Conservation (phyloP, 2,329 filamentous ascomycete genomes). For the Phialocephala sp. region DNA sequence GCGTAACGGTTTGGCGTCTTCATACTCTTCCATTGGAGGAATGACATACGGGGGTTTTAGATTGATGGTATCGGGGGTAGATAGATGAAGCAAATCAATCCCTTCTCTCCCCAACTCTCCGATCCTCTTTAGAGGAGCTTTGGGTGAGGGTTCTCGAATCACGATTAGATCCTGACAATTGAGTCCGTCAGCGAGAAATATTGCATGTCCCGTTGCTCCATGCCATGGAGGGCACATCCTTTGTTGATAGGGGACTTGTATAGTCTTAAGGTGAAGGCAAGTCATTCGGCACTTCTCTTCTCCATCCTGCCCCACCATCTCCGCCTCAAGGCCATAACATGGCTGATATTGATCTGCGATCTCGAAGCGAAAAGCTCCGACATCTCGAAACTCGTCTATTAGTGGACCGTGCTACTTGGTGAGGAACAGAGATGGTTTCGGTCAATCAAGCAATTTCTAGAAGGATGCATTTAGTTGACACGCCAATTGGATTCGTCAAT, state of each 20-base stretch:
- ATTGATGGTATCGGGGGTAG: neutral
- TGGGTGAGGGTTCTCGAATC: too few species aligned
- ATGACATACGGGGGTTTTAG: neutral
- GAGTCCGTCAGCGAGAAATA: too few species aligned
- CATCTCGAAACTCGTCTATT: conserved; percentile 18
- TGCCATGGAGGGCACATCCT: too few species aligned
- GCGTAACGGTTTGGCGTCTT: conserved; percentile 4
- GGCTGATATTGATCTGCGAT: neutral
- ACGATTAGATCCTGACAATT: too few species aligned
- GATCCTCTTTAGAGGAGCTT: too few species aligned
- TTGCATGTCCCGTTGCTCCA: too few species aligned
- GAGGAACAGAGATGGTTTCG: neutral
- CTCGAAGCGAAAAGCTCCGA: neutral
- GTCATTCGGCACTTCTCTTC: neutral
- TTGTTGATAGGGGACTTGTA: too few species aligned
- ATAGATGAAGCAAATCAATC: neutral
- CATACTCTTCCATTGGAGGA: neutral
- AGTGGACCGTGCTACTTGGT: conserved; percentile 14
- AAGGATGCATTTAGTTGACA: too few species aligned
- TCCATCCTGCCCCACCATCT: neutral
- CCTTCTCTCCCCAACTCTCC: neutral
- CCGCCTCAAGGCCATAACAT: neutral
- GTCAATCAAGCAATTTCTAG: too few species aligned
- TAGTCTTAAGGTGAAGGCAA: too few species aligned
- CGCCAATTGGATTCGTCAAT: too few species aligned